A percentile compares a stretch with the other conserved stretches of the same genome.
These are phyloP conservation scores for Trichoderma endophyticum DNA, from an alignment of 2,329 filamentous ascomycete species.

Conservation along the genomic window DNA sequence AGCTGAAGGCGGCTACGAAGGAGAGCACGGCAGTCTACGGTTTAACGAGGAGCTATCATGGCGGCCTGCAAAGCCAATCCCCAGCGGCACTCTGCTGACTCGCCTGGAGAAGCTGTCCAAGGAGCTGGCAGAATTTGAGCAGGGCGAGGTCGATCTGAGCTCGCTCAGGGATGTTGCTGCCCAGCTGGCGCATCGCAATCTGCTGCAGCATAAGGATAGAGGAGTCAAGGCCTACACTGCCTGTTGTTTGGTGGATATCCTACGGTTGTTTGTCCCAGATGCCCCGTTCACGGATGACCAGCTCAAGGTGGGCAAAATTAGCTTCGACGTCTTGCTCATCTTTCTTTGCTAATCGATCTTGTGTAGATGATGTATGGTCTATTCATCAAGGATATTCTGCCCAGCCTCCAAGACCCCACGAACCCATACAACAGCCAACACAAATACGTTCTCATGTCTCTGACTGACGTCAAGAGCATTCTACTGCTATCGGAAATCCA, in stretches of 20 bases:
- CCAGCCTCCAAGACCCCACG: slow-evolving; percentile 78
- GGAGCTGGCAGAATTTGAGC: slow-evolving; percentile 81
- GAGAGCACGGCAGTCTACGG: slow-evolving; percentile 49
- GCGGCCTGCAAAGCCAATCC: slow-evolving; percentile 86
- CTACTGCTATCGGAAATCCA: slow-evolving; percentile 86
- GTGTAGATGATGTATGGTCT: slow-evolving; percentile 85
- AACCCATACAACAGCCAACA: slow-evolving; percentile 93
- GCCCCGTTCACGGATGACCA: slow-evolving; percentile 89
- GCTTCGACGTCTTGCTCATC: neutral
- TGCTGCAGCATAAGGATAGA: slow-evolving; percentile 87
- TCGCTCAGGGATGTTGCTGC: slow-evolving; percentile 81
- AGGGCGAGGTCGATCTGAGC: slow-evolving; percentile 79
- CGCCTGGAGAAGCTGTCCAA: slow-evolving; percentile 77
- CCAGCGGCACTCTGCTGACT: slow-evolving; percentile 75
- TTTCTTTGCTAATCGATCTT: slow-evolving; percentile 14
- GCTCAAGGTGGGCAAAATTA: slow-evolving; percentile 65
- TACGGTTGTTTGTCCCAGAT: slow-evolving; percentile 89
- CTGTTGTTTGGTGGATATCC: slow-evolving; percentile 87
- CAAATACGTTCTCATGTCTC: slow-evolving; percentile 82
- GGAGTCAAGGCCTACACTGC: slow-evolving; percentile 87
- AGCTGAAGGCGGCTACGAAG: slow-evolving; percentile 25
- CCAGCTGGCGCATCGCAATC: slow-evolving; percentile 75
- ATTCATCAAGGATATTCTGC: slow-evolving; percentile 78
- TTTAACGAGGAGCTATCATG: slow-evolving; percentile 89
- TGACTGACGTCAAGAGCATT: slow-evolving; percentile 92